Evolutionary conservation across 331 rosid genomes (phyloP).

Genomic region (Cydonia oblonga): DNA sequence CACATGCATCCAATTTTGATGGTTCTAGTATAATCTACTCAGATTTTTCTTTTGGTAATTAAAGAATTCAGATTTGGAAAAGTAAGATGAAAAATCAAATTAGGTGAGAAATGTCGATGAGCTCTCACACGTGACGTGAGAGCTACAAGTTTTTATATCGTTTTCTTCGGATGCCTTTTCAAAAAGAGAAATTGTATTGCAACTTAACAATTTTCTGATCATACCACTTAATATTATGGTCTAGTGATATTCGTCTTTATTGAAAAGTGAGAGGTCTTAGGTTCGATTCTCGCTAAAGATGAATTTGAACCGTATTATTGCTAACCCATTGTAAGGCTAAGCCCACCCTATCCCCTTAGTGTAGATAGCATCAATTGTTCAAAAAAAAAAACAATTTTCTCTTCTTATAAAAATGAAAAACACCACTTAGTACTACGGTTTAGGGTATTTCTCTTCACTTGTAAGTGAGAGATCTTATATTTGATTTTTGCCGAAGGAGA

Average conservation of each 20-base stretch:
- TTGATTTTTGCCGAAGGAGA: too few species aligned
- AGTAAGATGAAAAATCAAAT: not conserved
- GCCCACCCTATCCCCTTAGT: too few species aligned
- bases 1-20: not conserved
- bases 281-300: too few species aligned
- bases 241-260: rapidly evolving
- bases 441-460: too few species aligned
- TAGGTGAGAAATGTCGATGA: not conserved
- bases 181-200: not conserved
- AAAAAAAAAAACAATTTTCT: too few species aligned
- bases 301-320: too few species aligned
- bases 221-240: rapidly evolving
- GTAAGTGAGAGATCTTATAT: too few species aligned
- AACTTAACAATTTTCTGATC: not conserved
- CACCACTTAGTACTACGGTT: rapidly evolving
- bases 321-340: too few species aligned
- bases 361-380: too few species aligned
- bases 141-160: not conserved
- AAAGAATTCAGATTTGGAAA: not conserved
- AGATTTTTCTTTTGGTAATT: too few species aligned
- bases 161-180: not conserved
- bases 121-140: not conserved
- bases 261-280: too few species aligned
- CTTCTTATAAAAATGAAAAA: too few species aligned
- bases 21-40: not conserved